phyloP scores from a whole-genome alignment of 2,329 filamentous ascomycete genomes.

The Gyromitra esculenta region DNA sequence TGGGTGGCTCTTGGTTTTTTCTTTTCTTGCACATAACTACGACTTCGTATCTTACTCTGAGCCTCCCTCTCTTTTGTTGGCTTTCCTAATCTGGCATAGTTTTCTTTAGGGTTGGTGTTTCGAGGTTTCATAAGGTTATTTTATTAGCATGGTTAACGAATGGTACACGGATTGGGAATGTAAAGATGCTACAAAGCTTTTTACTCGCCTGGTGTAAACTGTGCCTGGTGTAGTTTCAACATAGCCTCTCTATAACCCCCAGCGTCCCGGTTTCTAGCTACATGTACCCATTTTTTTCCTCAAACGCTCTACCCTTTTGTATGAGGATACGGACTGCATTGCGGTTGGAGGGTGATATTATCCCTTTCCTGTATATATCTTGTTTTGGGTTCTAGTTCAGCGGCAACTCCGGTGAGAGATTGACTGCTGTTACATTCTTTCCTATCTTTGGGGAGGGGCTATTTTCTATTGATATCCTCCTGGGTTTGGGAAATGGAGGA shows the following conservation, averaged over 20 bases:
- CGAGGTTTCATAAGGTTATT: constrained; percentile 34
- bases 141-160: constrained; percentile 24
- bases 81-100: constrained; percentile 33
- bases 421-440: constrained; percentile 12
- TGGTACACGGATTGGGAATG: constrained; percentile 18
- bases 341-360: not conserved
- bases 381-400: constrained; percentile 14
- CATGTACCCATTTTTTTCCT: not conserved
- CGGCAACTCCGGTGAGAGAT: not conserved
- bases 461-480: not conserved
- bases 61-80: constrained; percentile 15
- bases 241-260: constrained; percentile 11
- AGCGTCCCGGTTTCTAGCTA: constrained; percentile 11
- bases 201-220: constrained; percentile 19
- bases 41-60: constrained; percentile 7
- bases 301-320: constrained; percentile 5
- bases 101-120: constrained; percentile 33
- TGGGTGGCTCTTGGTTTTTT: constrained; percentile 24
- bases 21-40: constrained; percentile 45
- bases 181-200: constrained; percentile 21
- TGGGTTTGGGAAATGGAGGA: not conserved
- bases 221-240: constrained; percentile 22
- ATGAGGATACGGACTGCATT: not conserved
- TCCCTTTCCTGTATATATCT: constrained; percentile 22
- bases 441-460: not conserved